Evolutionary conservation across 345 rosid genomes (phyloP).

Genomic region (Excoecaria agallocha): DNA sequence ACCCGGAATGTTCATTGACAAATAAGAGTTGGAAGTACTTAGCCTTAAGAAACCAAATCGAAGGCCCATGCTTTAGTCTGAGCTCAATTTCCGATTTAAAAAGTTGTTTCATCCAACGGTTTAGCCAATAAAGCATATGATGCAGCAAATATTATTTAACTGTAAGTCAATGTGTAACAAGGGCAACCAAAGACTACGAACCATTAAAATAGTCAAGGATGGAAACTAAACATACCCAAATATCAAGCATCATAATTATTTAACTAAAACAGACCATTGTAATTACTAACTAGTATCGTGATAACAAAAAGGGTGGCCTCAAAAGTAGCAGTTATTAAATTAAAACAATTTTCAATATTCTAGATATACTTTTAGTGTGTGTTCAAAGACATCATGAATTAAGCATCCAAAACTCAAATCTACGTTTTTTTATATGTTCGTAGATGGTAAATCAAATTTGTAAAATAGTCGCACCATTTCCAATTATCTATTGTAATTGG

Average conservation of each 20-base stretch:
- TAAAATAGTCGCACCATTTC: too few species aligned
- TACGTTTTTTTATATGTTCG: too few species aligned
- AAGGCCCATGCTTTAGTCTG: slow-evolving; percentile 91
- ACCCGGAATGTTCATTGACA: slow-evolving; percentile 72
- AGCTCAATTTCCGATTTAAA: slow-evolving; percentile 87
- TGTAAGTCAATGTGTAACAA: slow-evolving; percentile 71
- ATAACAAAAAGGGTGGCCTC: too few species aligned
- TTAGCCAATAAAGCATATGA: slow-evolving; percentile 94
- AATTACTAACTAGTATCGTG: too few species aligned
- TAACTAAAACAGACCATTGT: too few species aligned
- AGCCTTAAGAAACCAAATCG: slow-evolving; percentile 91
- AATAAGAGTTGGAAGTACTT: slow-evolving; percentile 90
- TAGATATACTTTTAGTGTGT: too few species aligned
- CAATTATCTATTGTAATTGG: neutral
- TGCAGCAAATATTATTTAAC: slow-evolving; percentile 92
- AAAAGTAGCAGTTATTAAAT: too few species aligned
- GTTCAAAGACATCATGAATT: too few species aligned
- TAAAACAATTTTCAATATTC: too few species aligned
- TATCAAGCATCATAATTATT: too few species aligned
- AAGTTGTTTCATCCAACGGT: slow-evolving; percentile 98
- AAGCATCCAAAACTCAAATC: too few species aligned
- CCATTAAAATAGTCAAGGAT: slow-evolving; percentile 33
- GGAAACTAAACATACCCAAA: slow-evolving; percentile 36
- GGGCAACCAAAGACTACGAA: slow-evolving; percentile 61
- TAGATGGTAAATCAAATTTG: too few species aligned